These are phyloP conservation scores for Mycena citricolor DNA, from an alignment of 1,284 basidiomycete genomes.

Conservation along the genomic window DNA sequence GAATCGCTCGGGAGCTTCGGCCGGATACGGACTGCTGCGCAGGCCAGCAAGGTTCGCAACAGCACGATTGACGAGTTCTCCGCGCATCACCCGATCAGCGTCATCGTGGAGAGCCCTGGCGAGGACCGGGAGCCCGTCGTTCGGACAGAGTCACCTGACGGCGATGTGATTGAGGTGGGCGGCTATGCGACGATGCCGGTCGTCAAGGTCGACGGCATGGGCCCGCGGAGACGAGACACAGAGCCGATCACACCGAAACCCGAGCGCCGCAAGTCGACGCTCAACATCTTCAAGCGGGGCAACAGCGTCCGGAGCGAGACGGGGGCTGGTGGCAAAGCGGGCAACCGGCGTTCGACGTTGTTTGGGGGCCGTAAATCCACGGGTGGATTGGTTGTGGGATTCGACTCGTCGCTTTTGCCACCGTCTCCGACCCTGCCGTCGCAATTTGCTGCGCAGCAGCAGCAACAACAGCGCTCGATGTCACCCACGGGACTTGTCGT, in stretches of 20 bases:
- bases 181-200: too few species aligned
- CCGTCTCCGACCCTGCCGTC: background rate
- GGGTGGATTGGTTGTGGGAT: background rate
- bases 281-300: too few species aligned
- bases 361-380: too few species aligned
- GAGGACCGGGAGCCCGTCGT: conserved; percentile 7
- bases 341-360: too few species aligned
- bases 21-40: conserved; percentile 12
- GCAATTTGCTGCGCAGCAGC: background rate
- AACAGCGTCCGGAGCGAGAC: too few species aligned
- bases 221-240: conserved; percentile 10
- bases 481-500: background rate
- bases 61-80: conserved; percentile 16
- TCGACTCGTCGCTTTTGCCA: background rate
- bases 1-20: conserved; percentile 7
- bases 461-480: background rate
- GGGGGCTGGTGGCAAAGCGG: too few species aligned
- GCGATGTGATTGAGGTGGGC: background rate
- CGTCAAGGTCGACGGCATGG: too few species aligned
- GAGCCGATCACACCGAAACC: background rate
- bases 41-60: conserved; percentile 13
- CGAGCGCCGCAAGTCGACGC: conserved; percentile 12
- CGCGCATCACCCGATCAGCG: conserved; percentile 14
- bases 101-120: conserved; percentile 13
- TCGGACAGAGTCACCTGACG: conserved; percentile 4